These are phyloP conservation scores for Yamadazyma jaroonii DNA, from an alignment of 1,139 yeast species.

Conservation along the genomic window DNA sequence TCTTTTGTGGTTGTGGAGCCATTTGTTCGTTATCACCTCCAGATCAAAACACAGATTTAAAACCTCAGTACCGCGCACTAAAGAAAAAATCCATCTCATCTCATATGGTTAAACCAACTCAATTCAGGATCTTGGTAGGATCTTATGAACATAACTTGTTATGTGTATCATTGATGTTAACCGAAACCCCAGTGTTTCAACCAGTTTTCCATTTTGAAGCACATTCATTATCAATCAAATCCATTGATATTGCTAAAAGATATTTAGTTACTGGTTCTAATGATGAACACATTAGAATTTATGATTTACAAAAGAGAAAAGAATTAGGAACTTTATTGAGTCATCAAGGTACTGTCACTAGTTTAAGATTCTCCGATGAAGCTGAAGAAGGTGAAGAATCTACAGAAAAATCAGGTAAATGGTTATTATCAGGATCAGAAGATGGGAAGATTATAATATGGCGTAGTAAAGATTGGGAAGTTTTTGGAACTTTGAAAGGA, in stretches of 20 bases:
- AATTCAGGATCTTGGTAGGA: conserved; percentile 83
- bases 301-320: conserved; percentile 89
- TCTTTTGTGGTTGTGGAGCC: conserved; percentile 28
- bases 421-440: conserved; percentile 89
- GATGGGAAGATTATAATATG: conserved; percentile 89
- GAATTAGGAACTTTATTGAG: conserved; percentile 89
- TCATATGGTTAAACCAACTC: conserved; percentile 15
- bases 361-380: conserved; percentile 66
- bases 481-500: conserved; percentile 83
- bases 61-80: neutral
- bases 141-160: conserved; percentile 92
- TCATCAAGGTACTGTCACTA: conserved; percentile 87
- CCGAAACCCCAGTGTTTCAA: conserved; percentile 64
- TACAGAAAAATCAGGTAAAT: conserved; percentile 55
- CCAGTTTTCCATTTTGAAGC: conserved; percentile 97
- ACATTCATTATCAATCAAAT: conserved; percentile 81
- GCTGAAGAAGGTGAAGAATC: conserved; percentile 10
- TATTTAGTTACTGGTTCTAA: conserved; percentile 92
- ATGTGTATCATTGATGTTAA: conserved; percentile 70
- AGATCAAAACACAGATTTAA: conserved; percentile 5
- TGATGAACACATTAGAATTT: conserved; percentile 92
- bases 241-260: conserved; percentile 79
- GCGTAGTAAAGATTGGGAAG: conserved; percentile 98
- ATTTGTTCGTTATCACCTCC: neutral
- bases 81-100: conserved; percentile 1